These are phyloP conservation scores for Leonotis leonurus DNA, from an alignment of 257 asterid genomes.

Conservation along the genomic window DNA sequence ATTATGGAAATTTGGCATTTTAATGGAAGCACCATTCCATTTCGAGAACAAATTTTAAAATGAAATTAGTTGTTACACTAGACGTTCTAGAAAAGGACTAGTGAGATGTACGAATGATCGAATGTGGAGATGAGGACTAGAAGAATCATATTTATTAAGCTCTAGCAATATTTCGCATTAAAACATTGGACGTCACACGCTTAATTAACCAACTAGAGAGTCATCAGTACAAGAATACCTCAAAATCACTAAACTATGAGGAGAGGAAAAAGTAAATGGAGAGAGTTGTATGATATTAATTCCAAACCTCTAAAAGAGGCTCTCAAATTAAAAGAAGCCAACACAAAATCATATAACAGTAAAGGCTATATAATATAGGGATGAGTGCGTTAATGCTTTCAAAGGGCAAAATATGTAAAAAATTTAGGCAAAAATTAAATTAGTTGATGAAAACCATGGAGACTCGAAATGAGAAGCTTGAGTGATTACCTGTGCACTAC, in stretches of 20 bases:
- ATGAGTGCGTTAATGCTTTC: too few relatives aligned
- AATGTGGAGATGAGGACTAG: not conserved
- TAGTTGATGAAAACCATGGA: too few relatives aligned
- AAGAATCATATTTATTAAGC: not conserved
- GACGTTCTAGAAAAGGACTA: not conserved
- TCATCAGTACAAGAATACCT: not conserved
- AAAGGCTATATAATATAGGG: too few relatives aligned
- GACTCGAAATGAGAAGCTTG: too few relatives aligned
- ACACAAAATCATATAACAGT: too few relatives aligned
- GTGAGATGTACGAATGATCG: not conserved
- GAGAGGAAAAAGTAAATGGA: too few relatives aligned
- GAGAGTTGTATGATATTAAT: too few relatives aligned
- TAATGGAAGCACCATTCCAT: not conserved
- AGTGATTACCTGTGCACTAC: constrained; percentile 92
- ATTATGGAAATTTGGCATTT: not conserved
- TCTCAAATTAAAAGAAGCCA: too few relatives aligned
- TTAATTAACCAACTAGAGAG: not conserved
- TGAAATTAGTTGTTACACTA: not conserved
- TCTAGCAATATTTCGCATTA: not conserved
- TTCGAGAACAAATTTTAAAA: not conserved
- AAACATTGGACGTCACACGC: not conserved
- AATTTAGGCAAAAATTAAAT: too few relatives aligned
- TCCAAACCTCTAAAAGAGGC: too few relatives aligned
- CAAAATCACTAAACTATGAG: too few relatives aligned
- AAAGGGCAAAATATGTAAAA: too few relatives aligned